These are phyloP conservation scores for Fraxinus ornus DNA, from an alignment of 305 asterid species.

Conservation along the genomic window DNA sequence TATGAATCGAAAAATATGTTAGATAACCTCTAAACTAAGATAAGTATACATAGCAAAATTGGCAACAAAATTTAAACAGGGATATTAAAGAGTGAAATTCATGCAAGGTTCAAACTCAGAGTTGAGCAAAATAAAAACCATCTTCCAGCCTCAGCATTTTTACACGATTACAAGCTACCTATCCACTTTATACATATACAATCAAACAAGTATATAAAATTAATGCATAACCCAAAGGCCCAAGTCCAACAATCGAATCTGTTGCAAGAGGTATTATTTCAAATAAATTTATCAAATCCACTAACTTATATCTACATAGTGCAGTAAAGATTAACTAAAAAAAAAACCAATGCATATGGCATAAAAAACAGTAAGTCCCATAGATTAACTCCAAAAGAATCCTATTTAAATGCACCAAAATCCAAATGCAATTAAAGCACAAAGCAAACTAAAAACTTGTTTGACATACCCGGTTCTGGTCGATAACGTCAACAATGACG, in stretches of 20 bases:
- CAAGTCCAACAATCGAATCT: neutral
- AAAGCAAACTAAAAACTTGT: neutral
- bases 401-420: neutral
- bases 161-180: neutral
- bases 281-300: neutral
- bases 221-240: neutral
- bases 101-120: neutral
- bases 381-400: neutral
- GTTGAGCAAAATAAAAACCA: neutral
- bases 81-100: neutral
- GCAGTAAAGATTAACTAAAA: neutral
- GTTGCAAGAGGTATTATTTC: neutral
- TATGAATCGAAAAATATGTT: neutral
- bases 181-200: neutral
- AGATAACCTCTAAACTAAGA: neutral
- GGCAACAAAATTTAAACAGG: neutral
- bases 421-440: neutral
- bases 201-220: neutral
- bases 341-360: neutral
- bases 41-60: neutral
- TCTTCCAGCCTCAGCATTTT: neutral
- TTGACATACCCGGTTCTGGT: constrained; percentile 60
- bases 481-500: constrained; percentile 79
- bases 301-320: neutral
- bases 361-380: neutral